Evolutionary conservation across 2,329 filamentous ascomycete species (phyloP), one percentile per base, ranked within the genome.

Genomic region (Diaporthe sp.): DNA sequence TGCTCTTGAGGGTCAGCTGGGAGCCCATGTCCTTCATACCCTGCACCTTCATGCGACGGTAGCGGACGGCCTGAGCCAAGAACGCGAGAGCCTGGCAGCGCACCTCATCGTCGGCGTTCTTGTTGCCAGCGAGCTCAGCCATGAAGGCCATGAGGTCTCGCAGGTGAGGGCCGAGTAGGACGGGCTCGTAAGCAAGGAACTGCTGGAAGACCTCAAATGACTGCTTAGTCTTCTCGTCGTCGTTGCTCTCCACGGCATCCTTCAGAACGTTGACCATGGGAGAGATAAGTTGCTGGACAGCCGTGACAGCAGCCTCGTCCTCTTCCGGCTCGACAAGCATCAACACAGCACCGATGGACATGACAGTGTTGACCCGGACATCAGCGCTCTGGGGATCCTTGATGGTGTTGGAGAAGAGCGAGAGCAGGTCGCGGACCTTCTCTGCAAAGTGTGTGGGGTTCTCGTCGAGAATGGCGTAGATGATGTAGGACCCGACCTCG

Each of bases 181-280:
- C 91, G 39, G 94, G 93, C 82, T 98, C 96, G 83, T 95, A 98
- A 77, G 94, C 94, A 71, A 99, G 90, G 80, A 98, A 92, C 68
- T 94, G 97, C 87, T 98, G 97, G 90, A 98, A 98, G 78, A 98
- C 95, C 82, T 98, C 97, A 79, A 98, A 99, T 35, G 95, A 92
- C 81, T 96, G 92, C 88, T 96, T 94, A 79, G 94, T 92, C 82
- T 94, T 93, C 81, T 98, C 96, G 79, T 98, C 96, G 79, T 98
- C 94, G 73, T 91, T 90, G 73, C 90, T 89, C 79, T 95, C 90
- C 74, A 98, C 94, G 35, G 94, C 91, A 76, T 92, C 90, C 88
- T 98, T 97, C 78, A 98, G 89, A 15, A 98, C 94, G 77, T 92
- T 90, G 75, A 98, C 96, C 93, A 98, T 97, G 79, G 91, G 86